Conservation (phyloP, 441 rosid genomes). For the Gossypium trilobum region DNA sequence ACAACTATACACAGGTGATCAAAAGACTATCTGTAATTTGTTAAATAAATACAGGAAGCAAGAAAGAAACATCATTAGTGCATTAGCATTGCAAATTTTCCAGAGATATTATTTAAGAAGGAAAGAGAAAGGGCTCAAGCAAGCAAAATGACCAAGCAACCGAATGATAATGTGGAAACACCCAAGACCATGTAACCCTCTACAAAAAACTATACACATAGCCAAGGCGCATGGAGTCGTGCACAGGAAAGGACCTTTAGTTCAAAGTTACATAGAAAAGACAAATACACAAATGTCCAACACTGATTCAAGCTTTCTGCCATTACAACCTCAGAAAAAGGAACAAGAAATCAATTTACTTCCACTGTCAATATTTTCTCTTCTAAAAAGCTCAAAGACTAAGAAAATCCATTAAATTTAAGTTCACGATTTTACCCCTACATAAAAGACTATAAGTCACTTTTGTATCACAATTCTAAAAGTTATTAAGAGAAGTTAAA, state of each 20-base stretch:
- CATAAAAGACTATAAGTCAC: not conserved
- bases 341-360: not conserved
- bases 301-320: not conserved
- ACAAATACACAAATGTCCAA: not conserved
- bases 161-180: not conserved
- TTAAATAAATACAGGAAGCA: not conserved
- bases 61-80: not conserved
- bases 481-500: not conserved
- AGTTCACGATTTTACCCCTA: not conserved
- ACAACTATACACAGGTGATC: not conserved
- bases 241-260: not conserved
- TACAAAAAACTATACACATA: not conserved
- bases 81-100: not conserved
- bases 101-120: not conserved
- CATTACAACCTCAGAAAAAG: not conserved
- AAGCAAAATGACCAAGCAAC: not conserved
- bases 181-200: not conserved
- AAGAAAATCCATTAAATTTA: not conserved
- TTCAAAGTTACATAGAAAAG: not conserved
- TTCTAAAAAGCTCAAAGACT: not conserved
- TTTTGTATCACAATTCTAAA: not conserved
- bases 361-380: not conserved
- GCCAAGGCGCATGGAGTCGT: not conserved
- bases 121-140: not conserved
- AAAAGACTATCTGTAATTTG: not conserved